Percentiles rank a stretch among this genome's conserved stretches.
phyloP scores from a whole-genome alignment of 1,139 yeast species.

The Meyerozyma sp. region DNA sequence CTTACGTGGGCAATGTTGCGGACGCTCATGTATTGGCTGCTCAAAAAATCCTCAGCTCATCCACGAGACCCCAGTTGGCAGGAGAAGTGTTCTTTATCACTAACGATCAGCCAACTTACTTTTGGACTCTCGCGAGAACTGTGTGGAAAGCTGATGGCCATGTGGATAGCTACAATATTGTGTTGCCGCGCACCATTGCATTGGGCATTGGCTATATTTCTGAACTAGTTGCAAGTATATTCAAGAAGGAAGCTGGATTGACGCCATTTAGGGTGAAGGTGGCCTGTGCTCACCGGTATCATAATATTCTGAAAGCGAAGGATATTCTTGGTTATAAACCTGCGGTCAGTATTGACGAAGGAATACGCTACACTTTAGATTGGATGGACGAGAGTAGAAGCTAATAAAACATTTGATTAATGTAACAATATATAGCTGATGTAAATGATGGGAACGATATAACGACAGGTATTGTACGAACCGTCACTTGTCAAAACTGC shows the following conservation, averaged over 20 bases:
- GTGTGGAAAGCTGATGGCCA: slow-evolving; percentile 97
- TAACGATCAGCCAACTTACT: slow-evolving; percentile 91
- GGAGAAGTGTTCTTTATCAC: slow-evolving; percentile 91
- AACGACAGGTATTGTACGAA: background rate
- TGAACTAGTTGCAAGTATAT: slow-evolving; percentile 61
- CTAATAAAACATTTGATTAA: background rate
- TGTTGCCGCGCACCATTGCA: slow-evolving; percentile 68
- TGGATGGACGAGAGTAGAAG: slow-evolving; percentile 76
- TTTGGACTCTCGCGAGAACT: slow-evolving; percentile 95
- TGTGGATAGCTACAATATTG: slow-evolving; percentile 64
- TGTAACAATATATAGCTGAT: background rate
- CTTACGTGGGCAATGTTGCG: slow-evolving; percentile 99
- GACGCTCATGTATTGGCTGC: slow-evolving; percentile 95
- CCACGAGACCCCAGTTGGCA: slow-evolving; percentile 42
- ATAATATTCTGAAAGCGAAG: slow-evolving; percentile 86
- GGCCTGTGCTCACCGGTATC: slow-evolving; percentile 93
- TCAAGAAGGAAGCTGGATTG: slow-evolving; percentile 86
- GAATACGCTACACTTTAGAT: slow-evolving; percentile 71
- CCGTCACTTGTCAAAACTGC: background rate
- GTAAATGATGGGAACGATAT: background rate
- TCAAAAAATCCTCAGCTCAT: slow-evolving; percentile 52
- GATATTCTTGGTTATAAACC: slow-evolving; percentile 74
- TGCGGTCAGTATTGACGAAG: slow-evolving; percentile 73
- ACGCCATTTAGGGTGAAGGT: slow-evolving; percentile 93
- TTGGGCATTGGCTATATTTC: slow-evolving; percentile 75